A percentile compares a stretch with the other conserved stretches of the same genome.
phyloP scores from a whole-genome alignment of 2,329 filamentous ascomycete species.

The Fusarium domesticum region DNA sequence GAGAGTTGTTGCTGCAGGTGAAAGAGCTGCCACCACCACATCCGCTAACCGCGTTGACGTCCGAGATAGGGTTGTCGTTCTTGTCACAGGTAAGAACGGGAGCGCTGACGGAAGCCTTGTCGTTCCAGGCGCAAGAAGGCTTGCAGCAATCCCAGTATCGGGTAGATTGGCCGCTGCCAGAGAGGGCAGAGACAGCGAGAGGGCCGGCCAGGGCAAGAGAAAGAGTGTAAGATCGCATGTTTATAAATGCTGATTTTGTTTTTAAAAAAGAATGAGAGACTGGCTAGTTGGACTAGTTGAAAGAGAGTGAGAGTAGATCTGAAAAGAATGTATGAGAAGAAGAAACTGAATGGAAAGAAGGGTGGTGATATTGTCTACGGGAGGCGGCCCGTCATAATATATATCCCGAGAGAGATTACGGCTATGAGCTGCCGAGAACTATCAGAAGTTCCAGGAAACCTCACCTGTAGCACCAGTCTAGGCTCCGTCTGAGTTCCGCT shows the following conservation, averaged over 20 bases:
- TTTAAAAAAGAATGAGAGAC: constrained; percentile 11
- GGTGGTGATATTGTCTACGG: constrained; percentile 5
- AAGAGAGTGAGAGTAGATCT: constrained; percentile 10
- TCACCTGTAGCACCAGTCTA: not conserved
- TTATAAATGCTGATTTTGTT: constrained; percentile 13
- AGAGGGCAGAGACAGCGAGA: constrained; percentile 26
- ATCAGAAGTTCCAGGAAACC: not conserved
- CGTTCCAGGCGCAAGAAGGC: constrained; percentile 60
- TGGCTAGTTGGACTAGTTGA: constrained; percentile 7
- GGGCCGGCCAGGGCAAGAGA: constrained; percentile 21
- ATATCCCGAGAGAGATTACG: constrained; percentile 1
- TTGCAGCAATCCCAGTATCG: constrained; percentile 69
- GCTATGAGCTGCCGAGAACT: not conserved
- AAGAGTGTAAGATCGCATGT: constrained; percentile 25
- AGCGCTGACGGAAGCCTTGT: constrained; percentile 50
- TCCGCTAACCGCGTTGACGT: constrained; percentile 47
- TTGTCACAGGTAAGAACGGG: constrained; percentile 55
- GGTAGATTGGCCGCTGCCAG: constrained; percentile 28
- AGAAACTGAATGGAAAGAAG: constrained; percentile 12
- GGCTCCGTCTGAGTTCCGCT: not conserved
- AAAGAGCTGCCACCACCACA: constrained; percentile 58
- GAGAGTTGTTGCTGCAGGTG: constrained; percentile 60
- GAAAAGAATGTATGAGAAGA: constrained; percentile 14
- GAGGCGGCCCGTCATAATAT: constrained; percentile 13
- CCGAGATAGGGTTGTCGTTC: constrained; percentile 52